These are phyloP conservation scores for Trichophaea hybrida DNA, from an alignment of 2,329 filamentous ascomycete species.

Conservation along the genomic window DNA sequence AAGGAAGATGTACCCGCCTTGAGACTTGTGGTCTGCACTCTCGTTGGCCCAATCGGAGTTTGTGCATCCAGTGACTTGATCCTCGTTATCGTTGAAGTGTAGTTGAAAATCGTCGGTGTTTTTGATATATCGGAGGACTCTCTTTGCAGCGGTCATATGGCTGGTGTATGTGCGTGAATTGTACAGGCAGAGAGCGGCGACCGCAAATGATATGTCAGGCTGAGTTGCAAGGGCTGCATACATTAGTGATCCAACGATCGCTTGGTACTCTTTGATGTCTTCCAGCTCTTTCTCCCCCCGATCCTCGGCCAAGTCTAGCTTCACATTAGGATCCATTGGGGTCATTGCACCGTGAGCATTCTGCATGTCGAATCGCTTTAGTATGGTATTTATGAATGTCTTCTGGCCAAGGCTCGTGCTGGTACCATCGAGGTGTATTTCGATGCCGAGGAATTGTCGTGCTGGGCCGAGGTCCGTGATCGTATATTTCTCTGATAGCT, in stretches of 20 bases:
- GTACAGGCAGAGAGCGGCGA: constrained; percentile 1
- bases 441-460: constrained; percentile 27
- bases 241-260: constrained; percentile 3
- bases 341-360: no score
- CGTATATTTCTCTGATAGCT: constrained; percentile 16
- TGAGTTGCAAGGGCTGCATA: constrained; percentile 3
- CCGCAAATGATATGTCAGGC: constrained; percentile 7
- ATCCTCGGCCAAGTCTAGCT: no score
- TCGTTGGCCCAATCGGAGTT: not conserved
- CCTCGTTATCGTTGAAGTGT: not conserved
- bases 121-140: constrained; percentile 8
- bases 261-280: no score
- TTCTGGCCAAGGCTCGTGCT: not conserved
- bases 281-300: no score
- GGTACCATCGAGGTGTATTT: constrained; percentile 10
- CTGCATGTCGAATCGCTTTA: no score
- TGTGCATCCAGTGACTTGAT: not conserved
- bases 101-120: constrained; percentile 1
- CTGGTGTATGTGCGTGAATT: not conserved
- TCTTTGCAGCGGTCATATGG: constrained; percentile 5
- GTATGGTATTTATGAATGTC: no score
- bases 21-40: not conserved
- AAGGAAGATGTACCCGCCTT: not conserved
- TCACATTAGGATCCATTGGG: no score
- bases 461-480: constrained; percentile 26